Evolutionary conservation across 164 flowering plant genomes (phyloP), one percentile per base, ranked within the genome.

Genomic region (Saururus chinensis): DNA sequence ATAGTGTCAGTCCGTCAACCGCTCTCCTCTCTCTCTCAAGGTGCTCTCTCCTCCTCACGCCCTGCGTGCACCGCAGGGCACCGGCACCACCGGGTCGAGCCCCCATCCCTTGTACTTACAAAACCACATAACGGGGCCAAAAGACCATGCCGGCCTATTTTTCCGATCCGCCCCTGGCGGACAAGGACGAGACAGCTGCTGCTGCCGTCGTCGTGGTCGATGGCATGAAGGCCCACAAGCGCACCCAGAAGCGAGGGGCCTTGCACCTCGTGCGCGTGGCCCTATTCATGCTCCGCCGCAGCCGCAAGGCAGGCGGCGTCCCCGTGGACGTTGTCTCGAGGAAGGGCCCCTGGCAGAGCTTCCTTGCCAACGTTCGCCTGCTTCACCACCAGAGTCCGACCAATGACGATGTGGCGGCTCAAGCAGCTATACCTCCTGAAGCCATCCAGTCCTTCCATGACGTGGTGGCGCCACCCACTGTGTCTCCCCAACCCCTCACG

Each of bases 51-150:
- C 49, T 10, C 49, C 49, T 30, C 57, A 8, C 57, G 57, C 25
- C 57, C 57, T 54, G 57, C 57, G 23, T 54, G 21, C 24, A 22
- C 49, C 57, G 57, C 57, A 54, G 57, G 57, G 57, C 57, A n/a
- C 24, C 22, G 54, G 54, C 8, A 13, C 45, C 45, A 13, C 45
- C 45, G 45, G 12, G 8, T 13, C 12, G 8, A 41, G 8, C 45
- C 45, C 45, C 45, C n/a, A n/a, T n/a, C n/a, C n/a, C n/a, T n/a
- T n/a, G n/a, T n/a, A n/a, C n/a, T n/a, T n/a, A n/a, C n/a, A n/a
- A n/a, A n/a, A n/a, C n/a, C n/a, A n/a, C n/a, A n/a, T n/a, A n/a
- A 6, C 37, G 37, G 37, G 37, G 6, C 37, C 4, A 30, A 19
- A 14, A 19, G 52, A 9, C 16, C n/a, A 14, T 49, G n/a, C 52